A percentile compares a stretch with the other conserved stretches of the same genome.
These are phyloP conservation scores for Lentinula sp. DNA, from an alignment of 768 basidiomycete genomes.

Conservation along the genomic window DNA sequence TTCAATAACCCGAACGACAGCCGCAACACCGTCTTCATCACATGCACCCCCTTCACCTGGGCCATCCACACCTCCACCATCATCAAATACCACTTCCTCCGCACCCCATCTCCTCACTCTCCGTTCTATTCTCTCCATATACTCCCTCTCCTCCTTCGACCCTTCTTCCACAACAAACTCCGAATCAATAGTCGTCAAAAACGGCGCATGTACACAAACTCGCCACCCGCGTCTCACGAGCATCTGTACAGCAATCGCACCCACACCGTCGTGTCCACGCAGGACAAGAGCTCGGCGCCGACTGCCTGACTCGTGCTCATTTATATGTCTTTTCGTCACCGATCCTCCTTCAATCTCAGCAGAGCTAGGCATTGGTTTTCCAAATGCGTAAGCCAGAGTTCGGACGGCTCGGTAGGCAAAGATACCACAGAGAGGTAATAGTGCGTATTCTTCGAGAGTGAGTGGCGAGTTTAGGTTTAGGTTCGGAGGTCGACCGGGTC, in stretches of 20 bases:
- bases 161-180: constrained; percentile 20
- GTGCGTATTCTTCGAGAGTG: constrained; percentile 68
- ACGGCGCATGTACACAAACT: constrained; percentile 62
- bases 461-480: not conserved
- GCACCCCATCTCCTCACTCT: constrained; percentile 65
- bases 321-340: not conserved
- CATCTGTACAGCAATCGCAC: constrained; percentile 76
- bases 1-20: constrained; percentile 45
- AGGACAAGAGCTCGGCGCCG: constrained; percentile 47
- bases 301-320: constrained; percentile 6
- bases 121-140: constrained; percentile 43
- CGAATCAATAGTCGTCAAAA: constrained; percentile 10
- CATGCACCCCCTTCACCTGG: not conserved
- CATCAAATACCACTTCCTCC: constrained; percentile 72
- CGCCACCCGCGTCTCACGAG: constrained; percentile 63
- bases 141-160: constrained; percentile 31
- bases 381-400: constrained; percentile 49
- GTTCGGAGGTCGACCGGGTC: not conserved
- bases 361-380: constrained; percentile 12
- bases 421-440: constrained; percentile 74
- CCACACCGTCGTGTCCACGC: constrained; percentile 66
- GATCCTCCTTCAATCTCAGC: not conserved
- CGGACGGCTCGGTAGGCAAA: constrained; percentile 80
- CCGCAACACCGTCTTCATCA: constrained; percentile 32
- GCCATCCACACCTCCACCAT: constrained; percentile 26